A percentile compares a stretch with the other conserved stretches of the same genome.
Evolutionary conservation across 345 rosid genomes (phyloP).

Genomic region (Salix exigua): DNA sequence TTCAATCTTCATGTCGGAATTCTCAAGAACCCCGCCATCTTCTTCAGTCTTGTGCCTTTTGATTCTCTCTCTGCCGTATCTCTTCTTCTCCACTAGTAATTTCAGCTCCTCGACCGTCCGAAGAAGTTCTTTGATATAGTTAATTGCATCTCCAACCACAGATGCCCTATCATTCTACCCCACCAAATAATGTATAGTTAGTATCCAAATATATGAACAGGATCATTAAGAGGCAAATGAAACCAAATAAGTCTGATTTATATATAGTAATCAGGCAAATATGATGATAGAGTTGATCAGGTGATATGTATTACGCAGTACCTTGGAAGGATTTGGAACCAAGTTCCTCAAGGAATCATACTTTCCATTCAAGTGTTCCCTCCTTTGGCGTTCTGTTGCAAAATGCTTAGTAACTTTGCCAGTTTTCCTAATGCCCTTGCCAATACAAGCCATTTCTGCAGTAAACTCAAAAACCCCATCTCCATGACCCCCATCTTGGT

Average conservation of each 20-base stretch:
- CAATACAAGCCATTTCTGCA: constrained; percentile 39
- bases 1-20: constrained; percentile 36
- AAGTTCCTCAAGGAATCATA: constrained; percentile 47
- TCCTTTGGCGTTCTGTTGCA: constrained; percentile 62
- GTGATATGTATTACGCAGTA: constrained; percentile 2
- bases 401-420: constrained; percentile 55
- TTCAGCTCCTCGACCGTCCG: constrained; percentile 68
- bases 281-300: not conserved
- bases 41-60: constrained; percentile 43
- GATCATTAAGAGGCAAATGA: not conserved
- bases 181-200: not conserved
- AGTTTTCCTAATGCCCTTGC: constrained; percentile 36
- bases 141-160: constrained; percentile 71
- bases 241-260: not conserved
- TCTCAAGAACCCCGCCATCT: constrained; percentile 33
- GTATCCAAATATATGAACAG: not conserved
- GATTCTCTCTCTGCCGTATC: constrained; percentile 52
- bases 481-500: constrained; percentile 34
- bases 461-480: constrained; percentile 47
- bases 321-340: constrained; percentile 79
- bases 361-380: constrained; percentile 60
- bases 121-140: constrained; percentile 68
- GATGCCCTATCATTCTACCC: constrained; percentile 76
- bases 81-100: constrained; percentile 68
- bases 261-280: not conserved